Conservation (phyloP, 306 rosid species). For the Astragalus glycyphyllos region DNA sequence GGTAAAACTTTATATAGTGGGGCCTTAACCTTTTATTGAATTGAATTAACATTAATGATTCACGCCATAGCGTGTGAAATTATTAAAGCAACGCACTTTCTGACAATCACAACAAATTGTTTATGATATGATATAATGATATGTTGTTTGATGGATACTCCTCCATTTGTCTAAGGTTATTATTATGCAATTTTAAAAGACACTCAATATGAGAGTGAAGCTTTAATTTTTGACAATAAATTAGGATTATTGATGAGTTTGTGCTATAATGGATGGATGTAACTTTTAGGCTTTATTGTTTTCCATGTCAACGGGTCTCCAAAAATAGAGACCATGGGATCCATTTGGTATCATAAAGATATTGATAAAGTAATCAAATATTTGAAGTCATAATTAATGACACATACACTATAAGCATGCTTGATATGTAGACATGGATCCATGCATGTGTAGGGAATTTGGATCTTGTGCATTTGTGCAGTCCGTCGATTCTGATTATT, state of each 20-base stretch:
- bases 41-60: conserved; percentile 33
- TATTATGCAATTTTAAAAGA: no score
- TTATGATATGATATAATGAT: no score
- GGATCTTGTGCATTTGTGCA: no score
- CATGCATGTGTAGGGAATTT: no score
- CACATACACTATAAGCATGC: not conserved
- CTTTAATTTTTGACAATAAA: not conserved
- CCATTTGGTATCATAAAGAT: conserved; percentile 35
- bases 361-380: conserved; percentile 19
- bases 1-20: conserved; percentile 35
- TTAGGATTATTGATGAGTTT: not conserved
- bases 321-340: conserved; percentile 39
- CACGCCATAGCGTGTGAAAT: conserved; percentile 28
- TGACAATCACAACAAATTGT: conserved; percentile 6
- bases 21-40: conserved; percentile 24
- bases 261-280: conserved; percentile 6
- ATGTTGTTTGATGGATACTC: no score
- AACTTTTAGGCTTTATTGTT: conserved; percentile 35
- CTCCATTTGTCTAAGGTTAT: no score
- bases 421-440: conserved; percentile 5
- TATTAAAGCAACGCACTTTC: conserved; percentile 22
- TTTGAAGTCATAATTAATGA: conserved; percentile 27
- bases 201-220: no score
- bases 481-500: no score
- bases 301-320: conserved; percentile 35